These are phyloP conservation scores for Cryphonectria radicalis DNA, from an alignment of 2,329 filamentous ascomycete species.

Conservation along the genomic window DNA sequence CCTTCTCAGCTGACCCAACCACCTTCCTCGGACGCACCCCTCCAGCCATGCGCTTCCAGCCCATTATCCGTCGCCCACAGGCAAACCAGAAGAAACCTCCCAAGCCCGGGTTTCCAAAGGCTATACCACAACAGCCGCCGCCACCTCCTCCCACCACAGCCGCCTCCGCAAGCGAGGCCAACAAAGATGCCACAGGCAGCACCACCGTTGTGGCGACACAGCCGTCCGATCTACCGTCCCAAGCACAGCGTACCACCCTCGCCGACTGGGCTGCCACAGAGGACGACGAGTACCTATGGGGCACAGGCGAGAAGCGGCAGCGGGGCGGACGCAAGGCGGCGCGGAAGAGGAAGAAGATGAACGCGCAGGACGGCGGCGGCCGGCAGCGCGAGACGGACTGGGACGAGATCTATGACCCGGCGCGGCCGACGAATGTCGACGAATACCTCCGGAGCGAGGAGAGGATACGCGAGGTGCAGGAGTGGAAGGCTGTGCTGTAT, in stretches of 20 bases:
- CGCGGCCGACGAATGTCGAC: constrained; percentile 80
- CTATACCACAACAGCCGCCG: constrained; percentile 38
- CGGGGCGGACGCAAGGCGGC: constrained; percentile 71
- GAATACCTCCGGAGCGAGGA: constrained; percentile 86
- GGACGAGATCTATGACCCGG: constrained; percentile 89
- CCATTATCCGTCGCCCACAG: constrained; percentile 80
- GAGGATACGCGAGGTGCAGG: constrained; percentile 75
- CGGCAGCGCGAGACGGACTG: constrained; percentile 71
- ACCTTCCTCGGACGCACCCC: background rate
- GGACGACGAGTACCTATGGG: constrained; percentile 83
- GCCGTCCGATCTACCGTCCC: constrained; percentile 37
- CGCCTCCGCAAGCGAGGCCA: constrained; percentile 31
- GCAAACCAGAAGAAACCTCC: constrained; percentile 63
- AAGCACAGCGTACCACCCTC: constrained; percentile 66
- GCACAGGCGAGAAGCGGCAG: constrained; percentile 65
- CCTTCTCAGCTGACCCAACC: background rate
- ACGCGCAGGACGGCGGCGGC: constrained; percentile 50
- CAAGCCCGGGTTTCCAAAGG: constrained; percentile 64
- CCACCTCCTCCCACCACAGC: constrained; percentile 35
- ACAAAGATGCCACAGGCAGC: constrained; percentile 18
- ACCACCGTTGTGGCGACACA: constrained; percentile 38
- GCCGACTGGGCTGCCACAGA: constrained; percentile 81
- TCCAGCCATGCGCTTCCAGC: constrained; percentile 81
- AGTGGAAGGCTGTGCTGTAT: constrained; percentile 85
- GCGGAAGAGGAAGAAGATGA: constrained; percentile 73